These are phyloP conservation scores for Pilaira anomala DNA, from an alignment of 192 early-diverging fungal species.

Conservation along the genomic window DNA sequence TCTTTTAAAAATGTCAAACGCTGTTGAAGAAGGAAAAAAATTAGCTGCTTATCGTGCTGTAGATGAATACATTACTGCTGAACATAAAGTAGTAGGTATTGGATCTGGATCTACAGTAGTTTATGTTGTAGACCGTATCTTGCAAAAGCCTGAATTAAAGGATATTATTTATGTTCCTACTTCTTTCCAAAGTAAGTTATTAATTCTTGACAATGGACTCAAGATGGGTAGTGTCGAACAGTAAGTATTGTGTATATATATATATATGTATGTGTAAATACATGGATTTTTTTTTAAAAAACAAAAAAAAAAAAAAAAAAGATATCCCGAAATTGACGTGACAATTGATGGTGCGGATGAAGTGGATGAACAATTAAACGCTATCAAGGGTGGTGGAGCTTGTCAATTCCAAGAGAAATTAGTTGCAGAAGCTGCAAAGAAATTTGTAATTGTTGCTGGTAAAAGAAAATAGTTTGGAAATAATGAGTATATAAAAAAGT, in stretches of 20 bases:
- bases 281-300: too few species aligned
- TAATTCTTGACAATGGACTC: conserved; percentile 80
- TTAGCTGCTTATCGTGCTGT: conserved; percentile 87
- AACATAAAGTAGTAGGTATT: conserved; percentile 78
- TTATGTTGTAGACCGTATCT: conserved; percentile 79
- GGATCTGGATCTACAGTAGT: conserved; percentile 88
- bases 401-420: conserved; percentile 95
- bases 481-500: too few species aligned
- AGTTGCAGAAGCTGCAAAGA: conserved; percentile 77
- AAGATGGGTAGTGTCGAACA: conserved; percentile 73
- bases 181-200: conserved; percentile 85
- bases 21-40: conserved; percentile 69
- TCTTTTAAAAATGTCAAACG: background rate
- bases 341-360: conserved; percentile 93
- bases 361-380: conserved; percentile 81
- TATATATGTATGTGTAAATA: background rate
- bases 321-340: conserved; percentile 75
- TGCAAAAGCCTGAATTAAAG: conserved; percentile 59
- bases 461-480: background rate
- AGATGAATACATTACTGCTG: conserved; percentile 75
- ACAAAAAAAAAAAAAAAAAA: conserved; percentile 24
- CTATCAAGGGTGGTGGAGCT: conserved; percentile 94
- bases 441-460: conserved; percentile 82
- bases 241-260: conserved; percentile 44
- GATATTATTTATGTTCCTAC: conserved; percentile 87